Percentiles rank a stretch among this genome's conserved stretches.
Conservation (phyloP, 345 rosid species). For the Euphorbia tirucalli region DNA sequence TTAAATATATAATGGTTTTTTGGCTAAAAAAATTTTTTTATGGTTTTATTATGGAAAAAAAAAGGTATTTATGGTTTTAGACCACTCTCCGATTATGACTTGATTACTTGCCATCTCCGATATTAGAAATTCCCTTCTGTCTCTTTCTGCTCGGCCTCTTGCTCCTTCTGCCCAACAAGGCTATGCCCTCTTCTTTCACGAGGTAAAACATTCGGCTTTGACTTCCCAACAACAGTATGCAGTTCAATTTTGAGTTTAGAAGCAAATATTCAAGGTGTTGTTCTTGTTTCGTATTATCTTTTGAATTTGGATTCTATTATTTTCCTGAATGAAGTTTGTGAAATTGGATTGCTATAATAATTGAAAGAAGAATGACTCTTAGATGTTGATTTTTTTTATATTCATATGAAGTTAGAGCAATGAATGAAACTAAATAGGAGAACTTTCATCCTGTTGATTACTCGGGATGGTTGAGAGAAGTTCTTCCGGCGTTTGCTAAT, state of each 20-base stretch:
- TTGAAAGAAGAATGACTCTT: background rate
- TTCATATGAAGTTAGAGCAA: background rate
- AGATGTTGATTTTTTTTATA: too few species aligned
- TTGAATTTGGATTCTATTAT: too few species aligned
- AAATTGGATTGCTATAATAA: too few species aligned
- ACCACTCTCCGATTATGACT: too few species aligned
- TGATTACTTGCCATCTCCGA: slow-evolving; percentile 53
- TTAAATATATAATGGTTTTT: too few species aligned
- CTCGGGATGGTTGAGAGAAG: slow-evolving; percentile 63
- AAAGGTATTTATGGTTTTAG: too few species aligned
- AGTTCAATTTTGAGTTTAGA: background rate
- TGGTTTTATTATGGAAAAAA: too few species aligned
- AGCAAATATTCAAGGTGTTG: background rate
- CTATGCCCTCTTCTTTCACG: slow-evolving; percentile 66
- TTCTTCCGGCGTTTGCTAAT: slow-evolving; percentile 60
- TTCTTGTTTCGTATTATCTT: background rate
- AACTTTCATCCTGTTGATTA: slow-evolving; percentile 40
- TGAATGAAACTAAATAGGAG: background rate
- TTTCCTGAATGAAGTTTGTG: too few species aligned
- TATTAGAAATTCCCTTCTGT: slow-evolving; percentile 50
- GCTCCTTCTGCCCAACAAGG: slow-evolving; percentile 49
- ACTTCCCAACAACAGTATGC: background rate
- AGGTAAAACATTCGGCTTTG: slow-evolving; percentile 29
- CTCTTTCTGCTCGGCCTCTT: slow-evolving; percentile 38
- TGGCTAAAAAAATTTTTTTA: too few species aligned